A percentile compares a stretch with the other conserved stretches of the same genome.
Evolutionary conservation across 75 land plant genomes (phyloP).

Genomic region (Pseudotsuga menziesii): DNA sequence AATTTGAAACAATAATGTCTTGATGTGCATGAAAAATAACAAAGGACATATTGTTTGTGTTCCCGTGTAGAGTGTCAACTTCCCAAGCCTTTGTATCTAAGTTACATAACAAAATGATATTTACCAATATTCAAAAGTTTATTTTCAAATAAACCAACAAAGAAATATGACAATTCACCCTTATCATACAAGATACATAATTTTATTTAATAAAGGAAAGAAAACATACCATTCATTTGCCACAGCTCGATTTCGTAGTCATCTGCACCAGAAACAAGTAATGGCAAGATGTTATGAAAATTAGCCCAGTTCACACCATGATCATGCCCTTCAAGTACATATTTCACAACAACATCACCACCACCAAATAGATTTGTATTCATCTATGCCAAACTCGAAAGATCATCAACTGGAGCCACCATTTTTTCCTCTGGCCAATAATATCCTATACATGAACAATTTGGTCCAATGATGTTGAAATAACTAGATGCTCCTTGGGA

Average conservation of each 20-base stretch:
- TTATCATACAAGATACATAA: too few relatives aligned
- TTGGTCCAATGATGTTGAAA: too few relatives aligned
- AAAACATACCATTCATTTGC: too few relatives aligned
- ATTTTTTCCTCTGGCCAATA: conserved; percentile 60
- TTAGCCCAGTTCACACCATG: conserved; percentile 77
- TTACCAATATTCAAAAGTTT: too few relatives aligned
- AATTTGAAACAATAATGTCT: too few relatives aligned
- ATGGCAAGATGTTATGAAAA: conserved; percentile 69
- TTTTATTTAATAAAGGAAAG: too few relatives aligned
- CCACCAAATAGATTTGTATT: conserved; percentile 80
- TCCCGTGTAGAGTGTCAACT: too few relatives aligned
- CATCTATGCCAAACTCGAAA: too few relatives aligned
- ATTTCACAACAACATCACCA: conserved; percentile 73
- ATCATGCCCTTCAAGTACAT: conserved; percentile 34
- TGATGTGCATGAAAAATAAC: conserved; percentile 64
- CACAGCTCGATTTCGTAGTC: conserved; percentile 77
- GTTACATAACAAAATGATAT: background rate
- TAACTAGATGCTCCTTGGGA: too few relatives aligned
- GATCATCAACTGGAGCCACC: conserved; percentile 64
- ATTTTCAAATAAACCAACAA: too few relatives aligned
- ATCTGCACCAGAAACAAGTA: too few relatives aligned
- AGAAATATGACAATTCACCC: too few relatives aligned
- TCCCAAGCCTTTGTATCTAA: conserved; percentile 77
- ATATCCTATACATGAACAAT: conserved; percentile 72
- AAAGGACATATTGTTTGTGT: conserved; percentile 55